phyloP scores from a whole-genome alignment of 2,329 filamentous ascomycete genomes.

The Scortechinia acanthostroma region DNA sequence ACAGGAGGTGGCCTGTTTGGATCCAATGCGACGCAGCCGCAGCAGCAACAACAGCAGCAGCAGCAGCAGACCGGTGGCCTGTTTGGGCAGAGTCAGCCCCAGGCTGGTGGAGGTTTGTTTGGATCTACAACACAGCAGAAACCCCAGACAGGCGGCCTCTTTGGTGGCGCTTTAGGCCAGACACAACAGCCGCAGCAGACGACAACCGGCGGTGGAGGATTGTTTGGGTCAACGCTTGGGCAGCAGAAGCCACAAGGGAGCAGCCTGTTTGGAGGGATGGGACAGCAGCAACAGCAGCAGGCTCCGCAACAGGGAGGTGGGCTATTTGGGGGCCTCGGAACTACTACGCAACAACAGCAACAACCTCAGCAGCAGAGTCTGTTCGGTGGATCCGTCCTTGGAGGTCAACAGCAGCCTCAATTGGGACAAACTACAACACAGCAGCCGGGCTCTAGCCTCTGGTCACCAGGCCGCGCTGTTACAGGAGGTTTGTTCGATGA shows the following conservation, averaged over 20 bases:
- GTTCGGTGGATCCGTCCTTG: neutral
- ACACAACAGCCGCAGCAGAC: neutral
- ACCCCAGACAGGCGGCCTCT: neutral
- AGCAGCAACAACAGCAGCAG: constrained; percentile 4
- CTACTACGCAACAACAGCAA: constrained; percentile 14
- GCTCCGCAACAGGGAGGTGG: constrained; percentile 8
- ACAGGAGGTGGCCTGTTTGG: constrained; percentile 1
- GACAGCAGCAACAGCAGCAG: constrained; percentile 14
- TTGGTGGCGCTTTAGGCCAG: neutral
- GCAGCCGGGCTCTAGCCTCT: constrained; percentile 24
- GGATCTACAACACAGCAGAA: neutral
- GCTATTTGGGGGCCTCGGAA: neutral
- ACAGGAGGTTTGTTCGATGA: constrained; percentile 20
- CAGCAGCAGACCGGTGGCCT: constrained; percentile 11
- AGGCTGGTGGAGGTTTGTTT: neutral
- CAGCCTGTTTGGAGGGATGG: constrained; percentile 11
- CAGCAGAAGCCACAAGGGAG: too few species aligned
- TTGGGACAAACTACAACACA: constrained; percentile 27
- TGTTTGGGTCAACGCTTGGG: too few species aligned
- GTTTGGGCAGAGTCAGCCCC: neutral
- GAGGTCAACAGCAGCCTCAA: constrained; percentile 10
- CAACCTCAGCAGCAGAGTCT: constrained; percentile 12
- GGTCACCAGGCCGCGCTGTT: constrained; percentile 30
- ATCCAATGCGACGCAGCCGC: neutral
- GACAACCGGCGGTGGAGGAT: too few species aligned